These are phyloP conservation scores for Thalassiosira livingstoniorum DNA, from an alignment of 352 stramenopile genomes.

Conservation along the genomic window DNA sequence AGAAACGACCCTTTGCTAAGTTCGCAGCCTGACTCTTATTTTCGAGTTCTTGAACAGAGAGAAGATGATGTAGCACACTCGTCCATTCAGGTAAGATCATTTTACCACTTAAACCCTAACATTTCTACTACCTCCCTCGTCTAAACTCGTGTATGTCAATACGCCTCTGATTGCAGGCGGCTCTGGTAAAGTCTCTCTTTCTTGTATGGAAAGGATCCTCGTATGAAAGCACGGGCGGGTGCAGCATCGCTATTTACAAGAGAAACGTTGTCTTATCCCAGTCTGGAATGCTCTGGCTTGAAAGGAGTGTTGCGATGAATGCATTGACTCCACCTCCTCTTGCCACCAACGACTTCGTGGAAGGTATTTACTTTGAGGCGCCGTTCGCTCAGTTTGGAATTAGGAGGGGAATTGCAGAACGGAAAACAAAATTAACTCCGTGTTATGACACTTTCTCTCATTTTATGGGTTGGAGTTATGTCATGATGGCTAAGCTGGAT, in stretches of 20 bases:
- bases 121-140: background rate
- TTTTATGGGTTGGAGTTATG: constrained; percentile 50
- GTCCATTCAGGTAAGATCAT: constrained; percentile 31
- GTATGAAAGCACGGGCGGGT: constrained; percentile 13
- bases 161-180: constrained; percentile 3
- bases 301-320: constrained; percentile 25
- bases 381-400: constrained; percentile 31
- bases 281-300: constrained; percentile 45
- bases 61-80: constrained; percentile 33
- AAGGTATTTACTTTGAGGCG: constrained; percentile 27
- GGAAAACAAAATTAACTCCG: background rate
- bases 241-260: constrained; percentile 12
- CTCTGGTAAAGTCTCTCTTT: constrained; percentile 31
- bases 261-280: constrained; percentile 23
- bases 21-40: constrained; percentile 53
- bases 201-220: constrained; percentile 12
- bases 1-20: constrained; percentile 87
- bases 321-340: constrained; percentile 8
- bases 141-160: background rate
- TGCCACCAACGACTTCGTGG: background rate
- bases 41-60: constrained; percentile 41
- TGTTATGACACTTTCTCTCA: constrained; percentile 12
- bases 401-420: background rate
- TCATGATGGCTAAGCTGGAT: constrained; percentile 34
- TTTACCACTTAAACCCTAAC: background rate